Evolutionary conservation across 768 basidiomycete species (phyloP).

Genomic region (Pisolithus albus): DNA sequence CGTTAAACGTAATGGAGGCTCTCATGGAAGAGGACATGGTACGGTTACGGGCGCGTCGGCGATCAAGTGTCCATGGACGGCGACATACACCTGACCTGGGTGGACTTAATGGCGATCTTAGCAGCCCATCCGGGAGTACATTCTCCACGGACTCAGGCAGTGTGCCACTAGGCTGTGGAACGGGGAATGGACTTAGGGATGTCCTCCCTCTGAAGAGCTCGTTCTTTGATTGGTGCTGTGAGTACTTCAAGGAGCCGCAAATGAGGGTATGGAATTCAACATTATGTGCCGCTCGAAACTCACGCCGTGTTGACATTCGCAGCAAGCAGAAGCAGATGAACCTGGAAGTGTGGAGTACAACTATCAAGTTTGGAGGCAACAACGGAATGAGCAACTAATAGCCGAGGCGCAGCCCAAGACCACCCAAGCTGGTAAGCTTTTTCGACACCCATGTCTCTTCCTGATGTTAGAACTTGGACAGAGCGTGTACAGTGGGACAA

Average conservation of each 20-base stretch:
- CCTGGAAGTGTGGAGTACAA: conserved; percentile 92
- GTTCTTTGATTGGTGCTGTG: conserved; percentile 94
- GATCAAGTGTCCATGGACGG: conserved; percentile 33
- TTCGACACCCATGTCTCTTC: neutral
- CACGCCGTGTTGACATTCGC: conserved; percentile 11
- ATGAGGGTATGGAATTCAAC: conserved; percentile 69
- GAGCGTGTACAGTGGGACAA: conserved; percentile 67
- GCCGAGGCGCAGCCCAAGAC: conserved; percentile 64
- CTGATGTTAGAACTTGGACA: conserved; percentile 19
- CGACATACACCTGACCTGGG: conserved; percentile 35
- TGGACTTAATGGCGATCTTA: conserved; percentile 36
- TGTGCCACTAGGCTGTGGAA: conserved; percentile 70
- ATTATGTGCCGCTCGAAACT: neutral
- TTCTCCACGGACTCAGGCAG: conserved; percentile 71
- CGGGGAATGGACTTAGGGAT: conserved; percentile 75
- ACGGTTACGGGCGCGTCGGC: conserved; percentile 65
- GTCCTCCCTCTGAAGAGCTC: conserved; percentile 84
- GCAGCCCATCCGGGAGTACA: conserved; percentile 69
- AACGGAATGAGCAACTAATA: conserved; percentile 78
- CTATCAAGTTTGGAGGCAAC: conserved; percentile 90
- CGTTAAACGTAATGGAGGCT: conserved; percentile 80
- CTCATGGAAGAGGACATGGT: conserved; percentile 96
- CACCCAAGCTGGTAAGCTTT: conserved; percentile 58
- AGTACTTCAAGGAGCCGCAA: conserved; percentile 97
- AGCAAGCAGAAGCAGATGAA: conserved; percentile 95